phyloP scores from a whole-genome alignment of 371 early-diverging fungal genomes.

The Rhizopus stolonifer region DNA sequence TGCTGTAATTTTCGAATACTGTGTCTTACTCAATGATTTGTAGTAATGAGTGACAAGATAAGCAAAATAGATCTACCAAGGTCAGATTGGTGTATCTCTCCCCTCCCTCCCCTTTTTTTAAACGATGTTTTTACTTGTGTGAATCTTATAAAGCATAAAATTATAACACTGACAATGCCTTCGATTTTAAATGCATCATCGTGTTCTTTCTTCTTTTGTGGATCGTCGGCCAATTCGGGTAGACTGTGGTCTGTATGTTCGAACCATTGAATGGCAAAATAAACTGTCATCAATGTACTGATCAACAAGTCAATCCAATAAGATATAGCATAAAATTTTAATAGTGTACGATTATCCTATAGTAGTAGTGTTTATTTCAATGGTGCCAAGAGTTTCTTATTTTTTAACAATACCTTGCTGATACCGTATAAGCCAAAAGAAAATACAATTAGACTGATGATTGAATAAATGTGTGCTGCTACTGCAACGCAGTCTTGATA shows the following conservation, averaged over 20 bases:
- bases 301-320: slow-evolving; percentile 49
- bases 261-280: slow-evolving; percentile 46
- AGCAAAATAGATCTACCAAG: slow-evolving; percentile 44
- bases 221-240: slow-evolving; percentile 35
- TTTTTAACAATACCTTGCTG: slow-evolving; percentile 27
- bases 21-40: slow-evolving; percentile 21
- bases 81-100: background rate
- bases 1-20: slow-evolving; percentile 27
- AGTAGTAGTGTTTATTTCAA: background rate
- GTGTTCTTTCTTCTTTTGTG: slow-evolving; percentile 26
- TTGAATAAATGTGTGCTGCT: slow-evolving; percentile 31
- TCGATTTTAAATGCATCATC: slow-evolving; percentile 34
- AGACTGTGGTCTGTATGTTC: slow-evolving; percentile 46
- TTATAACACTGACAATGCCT: slow-evolving; percentile 41
- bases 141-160: slow-evolving; percentile 32
- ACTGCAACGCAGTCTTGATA: slow-evolving; percentile 30
- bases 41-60: slow-evolving; percentile 41
- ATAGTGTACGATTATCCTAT: slow-evolving; percentile 20
- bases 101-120: background rate
- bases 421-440: slow-evolving; percentile 40
- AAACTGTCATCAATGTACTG: slow-evolving; percentile 29
- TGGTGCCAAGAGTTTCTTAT: background rate
- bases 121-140: slow-evolving; percentile 34
- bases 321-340: slow-evolving; percentile 42
- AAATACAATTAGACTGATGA: slow-evolving; percentile 29